phyloP scores from a whole-genome alignment of 1,284 basidiomycete species.

The Irpex lacteus region DNA sequence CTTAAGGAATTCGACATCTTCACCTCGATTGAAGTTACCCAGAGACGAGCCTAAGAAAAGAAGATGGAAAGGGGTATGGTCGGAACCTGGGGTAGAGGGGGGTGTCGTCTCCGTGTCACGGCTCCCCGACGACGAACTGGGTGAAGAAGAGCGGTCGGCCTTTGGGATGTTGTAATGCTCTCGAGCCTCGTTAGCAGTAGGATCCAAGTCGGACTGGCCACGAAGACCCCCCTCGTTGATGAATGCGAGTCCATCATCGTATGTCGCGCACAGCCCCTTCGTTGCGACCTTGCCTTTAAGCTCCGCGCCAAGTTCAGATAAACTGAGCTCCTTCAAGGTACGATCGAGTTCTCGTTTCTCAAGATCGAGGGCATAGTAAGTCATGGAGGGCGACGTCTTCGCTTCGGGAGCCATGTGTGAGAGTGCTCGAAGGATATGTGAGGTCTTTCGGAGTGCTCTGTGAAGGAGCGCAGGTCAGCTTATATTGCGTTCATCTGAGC shows the following conservation, averaged over 20 bases:
- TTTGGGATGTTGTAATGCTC: conserved; percentile 20
- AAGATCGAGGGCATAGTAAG: conserved; percentile 93
- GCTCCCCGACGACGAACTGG: conserved; percentile 25
- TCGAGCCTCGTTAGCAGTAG: conserved; percentile 14
- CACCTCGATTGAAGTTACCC: conserved; percentile 86
- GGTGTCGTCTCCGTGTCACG: conserved; percentile 31
- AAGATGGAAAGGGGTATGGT: conserved; percentile 63
- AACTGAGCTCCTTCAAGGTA: conserved; percentile 69
- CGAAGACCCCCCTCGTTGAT: conserved; percentile 58
- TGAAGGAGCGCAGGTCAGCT: background rate
- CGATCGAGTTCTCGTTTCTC: conserved; percentile 85
- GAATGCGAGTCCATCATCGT: conserved; percentile 77
- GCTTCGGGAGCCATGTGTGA: conserved; percentile 45
- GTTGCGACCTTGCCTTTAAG: conserved; percentile 71
- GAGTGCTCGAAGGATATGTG: conserved; percentile 79
- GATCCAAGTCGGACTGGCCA: conserved; percentile 19
- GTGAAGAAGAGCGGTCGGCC: conserved; percentile 28
- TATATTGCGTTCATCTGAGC: background rate
- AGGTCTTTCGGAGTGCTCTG: conserved; percentile 89
- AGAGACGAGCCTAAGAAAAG: conserved; percentile 94
- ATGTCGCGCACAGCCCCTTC: conserved; percentile 88
- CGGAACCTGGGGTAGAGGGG: conserved; percentile 37
- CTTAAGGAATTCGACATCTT: conserved; percentile 74
- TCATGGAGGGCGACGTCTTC: conserved; percentile 50
- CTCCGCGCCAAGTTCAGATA: conserved; percentile 60